Percentiles rank a stretch among this genome's conserved stretches.
These are phyloP conservation scores for Chondrus crispus DNA, from an alignment of 23 red algal genomes.

Conservation along the genomic window DNA sequence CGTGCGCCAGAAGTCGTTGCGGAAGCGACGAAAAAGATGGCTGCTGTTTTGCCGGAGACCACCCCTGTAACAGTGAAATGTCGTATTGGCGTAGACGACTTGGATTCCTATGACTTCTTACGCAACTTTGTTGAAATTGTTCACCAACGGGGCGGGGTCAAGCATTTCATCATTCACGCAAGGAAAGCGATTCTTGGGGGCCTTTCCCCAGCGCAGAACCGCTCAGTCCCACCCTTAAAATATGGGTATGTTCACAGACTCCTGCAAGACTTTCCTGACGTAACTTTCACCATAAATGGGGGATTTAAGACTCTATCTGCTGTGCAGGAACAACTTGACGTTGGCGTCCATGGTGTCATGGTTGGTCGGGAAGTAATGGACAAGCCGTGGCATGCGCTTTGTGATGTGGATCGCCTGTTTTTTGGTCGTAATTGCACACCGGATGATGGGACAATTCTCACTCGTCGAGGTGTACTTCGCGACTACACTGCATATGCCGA, in stretches of 20 bases:
- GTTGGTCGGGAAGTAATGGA: slow-evolving; percentile 86
- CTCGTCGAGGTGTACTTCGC: slow-evolving; percentile 31
- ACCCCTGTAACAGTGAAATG: slow-evolving; percentile 93
- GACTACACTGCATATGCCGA: slow-evolving; percentile 54
- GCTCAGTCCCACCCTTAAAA: slow-evolving; percentile 78
- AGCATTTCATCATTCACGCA: slow-evolving; percentile 94
- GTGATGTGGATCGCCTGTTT: slow-evolving; percentile 66
- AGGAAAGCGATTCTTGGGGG: slow-evolving; percentile 82
- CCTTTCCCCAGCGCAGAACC: slow-evolving; percentile 88
- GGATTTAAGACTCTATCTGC: slow-evolving; percentile 56
- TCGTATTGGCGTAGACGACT: slow-evolving; percentile 82
- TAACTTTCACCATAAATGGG: slow-evolving; percentile 85
- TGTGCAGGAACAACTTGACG: slow-evolving; percentile 46
- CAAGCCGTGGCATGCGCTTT: slow-evolving; percentile 77
- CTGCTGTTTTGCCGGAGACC: not conserved
- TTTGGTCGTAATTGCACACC: slow-evolving; percentile 6
- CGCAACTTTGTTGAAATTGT: slow-evolving; percentile 75
- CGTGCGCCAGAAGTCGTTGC: slow-evolving; percentile 59
- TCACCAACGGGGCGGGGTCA: slow-evolving; percentile 50
- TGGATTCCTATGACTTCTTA: slow-evolving; percentile 76
- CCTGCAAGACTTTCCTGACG: slow-evolving; percentile 63
- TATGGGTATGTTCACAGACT: slow-evolving; percentile 81
- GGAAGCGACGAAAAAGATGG: slow-evolving; percentile 34
- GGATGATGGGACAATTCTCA: not conserved
- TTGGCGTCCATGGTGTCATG: slow-evolving; percentile 89